Percentiles rank a stretch among this genome's conserved stretches.
Conservation (phyloP, 1,139 yeast genomes). For the Yamadazyma friedrichii region DNA sequence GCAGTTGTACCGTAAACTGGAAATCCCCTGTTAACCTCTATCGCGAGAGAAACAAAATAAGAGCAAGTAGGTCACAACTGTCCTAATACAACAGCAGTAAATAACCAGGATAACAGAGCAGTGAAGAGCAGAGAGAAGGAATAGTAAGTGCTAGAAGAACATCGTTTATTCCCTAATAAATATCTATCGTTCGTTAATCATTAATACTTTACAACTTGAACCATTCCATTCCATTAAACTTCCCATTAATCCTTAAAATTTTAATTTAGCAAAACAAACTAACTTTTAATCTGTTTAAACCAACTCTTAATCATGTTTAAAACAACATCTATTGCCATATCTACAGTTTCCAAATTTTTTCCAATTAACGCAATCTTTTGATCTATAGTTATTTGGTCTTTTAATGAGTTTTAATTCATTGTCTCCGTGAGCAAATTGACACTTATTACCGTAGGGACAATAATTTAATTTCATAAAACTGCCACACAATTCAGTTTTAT, state of each 20-base stretch:
- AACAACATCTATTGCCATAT: constrained; percentile 89
- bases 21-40: too few relatives aligned
- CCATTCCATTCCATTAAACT: not conserved
- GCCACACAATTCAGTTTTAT: constrained; percentile 89
- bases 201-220: not conserved
- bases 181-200: too few relatives aligned
- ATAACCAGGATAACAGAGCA: too few relatives aligned
- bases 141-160: not conserved
- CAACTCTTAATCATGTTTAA: constrained; percentile 65
- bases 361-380: constrained; percentile 93
- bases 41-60: too few relatives aligned
- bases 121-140: too few relatives aligned
- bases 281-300: too few relatives aligned
- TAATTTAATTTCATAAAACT: constrained; percentile 68
- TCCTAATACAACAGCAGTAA: too few relatives aligned
- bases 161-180: not conserved
- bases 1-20: too few relatives aligned
- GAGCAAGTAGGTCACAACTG: too few relatives aligned
- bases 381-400: constrained; percentile 84
- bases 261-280: too few relatives aligned
- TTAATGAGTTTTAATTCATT: constrained; percentile 71
- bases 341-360: constrained; percentile 77
- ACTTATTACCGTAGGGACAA: constrained; percentile 87
- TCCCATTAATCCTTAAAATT: too few relatives aligned
- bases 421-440: constrained; percentile 93